Percentiles rank a stretch among this genome's conserved stretches.
These are phyloP conservation scores for Xylona heveae DNA, from an alignment of 495 filamentous ascomycete species.

Conservation along the genomic window DNA sequence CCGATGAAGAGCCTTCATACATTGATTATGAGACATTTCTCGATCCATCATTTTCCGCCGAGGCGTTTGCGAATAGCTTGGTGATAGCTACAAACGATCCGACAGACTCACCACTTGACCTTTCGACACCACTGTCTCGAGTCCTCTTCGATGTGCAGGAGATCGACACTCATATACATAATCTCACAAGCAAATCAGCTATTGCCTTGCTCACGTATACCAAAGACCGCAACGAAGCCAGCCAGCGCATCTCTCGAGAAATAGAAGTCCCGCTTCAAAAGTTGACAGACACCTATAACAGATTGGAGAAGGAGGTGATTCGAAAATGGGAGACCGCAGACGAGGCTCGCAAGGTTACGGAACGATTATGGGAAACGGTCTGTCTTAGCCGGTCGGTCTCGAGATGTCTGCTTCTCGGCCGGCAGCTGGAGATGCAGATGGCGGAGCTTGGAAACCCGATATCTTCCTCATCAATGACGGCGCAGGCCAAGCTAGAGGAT, in stretches of 20 bases:
- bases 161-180: conserved; percentile 86
- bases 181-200: conserved; percentile 65
- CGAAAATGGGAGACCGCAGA: conserved; percentile 65
- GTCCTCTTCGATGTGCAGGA: conserved; percentile 96
- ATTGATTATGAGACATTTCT: conserved; percentile 93
- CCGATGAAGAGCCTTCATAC: conserved; percentile 50
- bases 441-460: conserved; percentile 32
- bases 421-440: conserved; percentile 73
- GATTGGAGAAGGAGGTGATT: conserved; percentile 64
- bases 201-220: conserved; percentile 68
- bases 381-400: conserved; percentile 53
- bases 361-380: conserved; percentile 59
- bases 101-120: conserved; percentile 72
- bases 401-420: conserved; percentile 53
- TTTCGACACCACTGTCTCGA: conserved; percentile 79
- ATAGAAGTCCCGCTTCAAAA: conserved; percentile 54
- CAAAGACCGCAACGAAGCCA: conserved; percentile 43
- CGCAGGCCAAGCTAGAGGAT: conserved; percentile 33
- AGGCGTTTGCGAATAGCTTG: conserved; percentile 69
- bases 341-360: conserved; percentile 47
- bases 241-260: conserved; percentile 42
- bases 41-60: conserved; percentile 57
- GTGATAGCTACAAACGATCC: conserved; percentile 82
- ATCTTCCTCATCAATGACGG: no score
- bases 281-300: conserved; percentile 63